Base-by-base conservation (phyloP, 202 grass and related monocot species). In the Saccharum hybrid region DNA sequence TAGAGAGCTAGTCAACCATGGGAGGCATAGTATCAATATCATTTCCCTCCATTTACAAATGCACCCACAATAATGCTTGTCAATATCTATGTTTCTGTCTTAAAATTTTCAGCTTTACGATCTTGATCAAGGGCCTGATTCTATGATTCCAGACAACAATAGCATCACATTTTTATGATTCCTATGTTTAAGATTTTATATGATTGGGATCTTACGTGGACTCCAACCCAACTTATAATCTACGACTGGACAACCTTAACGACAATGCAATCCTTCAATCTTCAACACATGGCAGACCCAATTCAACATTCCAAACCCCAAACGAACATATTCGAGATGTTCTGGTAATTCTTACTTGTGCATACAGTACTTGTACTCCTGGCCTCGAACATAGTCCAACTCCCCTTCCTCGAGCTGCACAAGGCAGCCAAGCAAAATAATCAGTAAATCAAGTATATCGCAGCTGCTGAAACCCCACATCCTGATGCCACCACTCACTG, bases 361-460 rank as follows among this genome's bases (percentile, higher is more conserved):
- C 95, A 94, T 91, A 85, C 92, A 97, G 70, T 94, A 94, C 77
- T 97, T 97, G 88, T 86, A 97, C 86, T 97, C 92, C 46, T 97
- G 92, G 41, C 88, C 39, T 12, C 95, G 86, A 78, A 93, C 72
- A 59, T 91, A 90, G 81, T 97, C 95, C 66, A 89, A 71, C 71
- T 97, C 95, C 22, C 95, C 95, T 94, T 97, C 92, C 72, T 97
- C 95, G 43, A 94, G 86, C 92, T 97, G 83, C 49, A 74, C 56
- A 83, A 46, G 15, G 73, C 12, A 57, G 10, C 22, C 34, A 18
- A 5, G 9, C 30, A 19, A 75, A 59, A 73, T 19, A 73, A 23
- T 68, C 34, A 88, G 61, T 78, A 66, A 67, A 15, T 38, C 78
- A 66, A 73, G 42, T 7, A 80, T 10, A 81, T 12, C 38, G 8